Base-by-base conservation (phyloP, 1,284 basidiomycete species). In the Malassezia slooffiae region DNA sequence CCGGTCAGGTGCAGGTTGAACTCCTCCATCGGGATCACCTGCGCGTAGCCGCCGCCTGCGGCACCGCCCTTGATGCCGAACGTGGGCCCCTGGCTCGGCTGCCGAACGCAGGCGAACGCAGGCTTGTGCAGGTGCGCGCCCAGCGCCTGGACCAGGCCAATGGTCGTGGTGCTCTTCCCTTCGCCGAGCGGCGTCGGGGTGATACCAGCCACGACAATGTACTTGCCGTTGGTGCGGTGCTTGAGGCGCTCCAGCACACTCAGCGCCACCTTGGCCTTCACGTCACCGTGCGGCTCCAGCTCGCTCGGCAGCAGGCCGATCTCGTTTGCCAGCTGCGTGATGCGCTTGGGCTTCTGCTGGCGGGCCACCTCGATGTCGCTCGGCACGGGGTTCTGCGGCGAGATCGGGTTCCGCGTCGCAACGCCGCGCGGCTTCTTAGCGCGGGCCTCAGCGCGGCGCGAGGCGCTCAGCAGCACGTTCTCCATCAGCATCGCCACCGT, bases 61-160 rank as follows among this genome's bases (percentile, higher is more conserved):
- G 91, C 93, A 64, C 93, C 93, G 61, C 91, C 91, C 74, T 99
- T 99, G 76, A 99, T 95, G 68, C 93, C 91, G 67, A 97, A 99
- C 0, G 91, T 97, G 22, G 91, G 91, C 13, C 93, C 91, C 72
- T 99, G 91, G 71, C 87, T 91, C 2, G 91, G 91, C 70, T 99
- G 93, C 50, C 91, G 83, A n/a, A 97, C 90, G 72, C 89, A 95
- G 39, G 93, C 93, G 72, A 96, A 97, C 9, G 88, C 79, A 13
- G 85, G 82, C 55, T 91, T 87, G 52, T 82, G 80, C 27, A 97
- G 79, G 70, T 95, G 89, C 36, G 90, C 91, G 47, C 89, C 89
- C 51, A 99, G 79, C 21, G 91, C 91, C 72, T 99, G 91, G 5
- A 88, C 88, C 44, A 99, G 77, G 68, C 91, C 91, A 57, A 97